Base-by-base conservation (phyloP, 2,329 filamentous ascomycete genomes). In the Sporothrix brasiliensis region DNA sequence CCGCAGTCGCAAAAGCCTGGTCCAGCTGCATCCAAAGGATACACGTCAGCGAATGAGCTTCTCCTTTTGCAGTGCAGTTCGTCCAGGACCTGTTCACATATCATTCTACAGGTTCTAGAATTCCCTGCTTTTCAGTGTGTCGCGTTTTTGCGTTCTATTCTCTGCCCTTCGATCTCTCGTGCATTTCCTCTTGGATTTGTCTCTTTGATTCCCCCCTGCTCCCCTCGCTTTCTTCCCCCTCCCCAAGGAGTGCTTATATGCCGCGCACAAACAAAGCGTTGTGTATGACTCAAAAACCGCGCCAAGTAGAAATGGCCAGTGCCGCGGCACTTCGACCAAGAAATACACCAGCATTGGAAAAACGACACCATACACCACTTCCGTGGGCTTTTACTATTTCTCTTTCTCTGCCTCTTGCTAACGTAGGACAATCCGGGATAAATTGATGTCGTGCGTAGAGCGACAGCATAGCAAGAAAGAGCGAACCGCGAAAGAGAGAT, bases 351-450 rank as follows among this genome's bases (percentile, higher is more conserved):
- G 49, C 19, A 21, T 4, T 9, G 4, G 47, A 16, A 49, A 34
- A 44, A 1, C 11, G 27, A n/a, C 16, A 30, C 61, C 24, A 24
- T 30, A n/a, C 21, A 24, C 19, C 27, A 6, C 27, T 50, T 65
- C 13, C 16, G 11, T 44, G 2, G 5, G 41, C 14, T 16, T 2
- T 44, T 44, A 16, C 14, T 44, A 44, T 16, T 14, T 9, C 34
- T 34, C 34, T 9, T 34, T 9, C 34, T 34, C 6, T 34, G 7
- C 34, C 34, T 34, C 34, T 66, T 39, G 63, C 47, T 66, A 47
- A 24, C 63, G 49, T 53, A 67, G 63, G 24, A 49, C 19, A 53
- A 67, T 53, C 49, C 44, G 58, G 58, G 58, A 47, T 47, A 63
- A 47, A 47, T 27, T 34, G 34, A 34, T 34, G 34, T 47, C 58